Evolutionary conservation across 345 rosid genomes (phyloP), one percentile per base, ranked within the genome.

Genomic region (Bruguiera sexangula): DNA sequence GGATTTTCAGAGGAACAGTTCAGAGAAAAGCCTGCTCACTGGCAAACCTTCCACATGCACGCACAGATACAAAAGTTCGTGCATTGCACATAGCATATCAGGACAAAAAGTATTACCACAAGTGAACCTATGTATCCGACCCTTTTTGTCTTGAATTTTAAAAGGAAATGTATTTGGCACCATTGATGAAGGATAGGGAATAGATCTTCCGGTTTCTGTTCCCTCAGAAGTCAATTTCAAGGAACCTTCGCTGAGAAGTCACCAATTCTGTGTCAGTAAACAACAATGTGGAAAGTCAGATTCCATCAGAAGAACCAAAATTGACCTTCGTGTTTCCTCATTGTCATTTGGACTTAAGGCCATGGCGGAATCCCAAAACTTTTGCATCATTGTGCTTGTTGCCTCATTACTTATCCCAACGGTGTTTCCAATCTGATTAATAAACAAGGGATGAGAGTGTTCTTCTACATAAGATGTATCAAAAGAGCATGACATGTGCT

Each of bases 331-430:
- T 1, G 88, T 66, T 27, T 96, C 99, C 11, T 95, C 99, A 2
- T 92, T 97, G 0, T 92, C 99, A 66, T 77, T 56, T 55, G 91
- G 89, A 82, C 90, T 84, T 65, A 85, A 68, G 37, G 88, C 86
- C 91, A 92, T 86, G 64, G 98, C 97, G 30, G 99, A 92, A 84
- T 96, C 99, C 98, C 99, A 96, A 85, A 96, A 92, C 79, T 87
- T 96, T 66, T 96, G 98, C 97, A 92, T 90, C 97, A 92, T 83
- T 19, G 93, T 73, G 88, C 76, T 83, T 60, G 94, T 74, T 48
- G 90, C 81, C 84, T 96, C 99, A 69, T 77, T 89, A 67, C 75
- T 88, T 69, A 84, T 74, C 76, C 90, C 99, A 63, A 85, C 74
- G 63, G 89, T 79, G 65, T 71, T 90, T 69, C 98, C 97, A 58